A percentile compares a stretch with the other conserved stretches of the same genome.
Evolutionary conservation across 2,329 filamentous ascomycete species (phyloP).

Genomic region (Aspergillus arachidicola): DNA sequence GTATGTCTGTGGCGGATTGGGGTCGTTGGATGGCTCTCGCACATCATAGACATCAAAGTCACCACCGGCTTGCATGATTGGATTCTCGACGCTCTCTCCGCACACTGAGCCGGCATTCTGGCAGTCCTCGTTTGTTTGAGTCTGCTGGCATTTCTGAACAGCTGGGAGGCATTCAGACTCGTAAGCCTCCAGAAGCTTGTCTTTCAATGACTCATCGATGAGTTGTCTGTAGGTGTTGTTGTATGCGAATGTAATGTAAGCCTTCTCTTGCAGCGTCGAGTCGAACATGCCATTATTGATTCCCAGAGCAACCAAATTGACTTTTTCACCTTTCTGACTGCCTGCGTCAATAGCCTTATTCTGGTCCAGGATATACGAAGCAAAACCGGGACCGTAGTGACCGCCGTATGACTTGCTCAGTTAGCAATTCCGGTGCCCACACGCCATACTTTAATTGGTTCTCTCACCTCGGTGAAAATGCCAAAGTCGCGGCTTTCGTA

Average conservation of each 20-base stretch:
- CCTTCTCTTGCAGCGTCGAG: constrained; percentile 45
- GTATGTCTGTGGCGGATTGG: constrained; percentile 47
- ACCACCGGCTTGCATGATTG: constrained; percentile 26
- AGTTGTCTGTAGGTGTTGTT: constrained; percentile 51
- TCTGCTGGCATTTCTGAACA: constrained; percentile 40
- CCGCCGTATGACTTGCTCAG: constrained; percentile 36
- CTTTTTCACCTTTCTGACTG: constrained; percentile 43
- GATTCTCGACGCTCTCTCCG: constrained; percentile 39
- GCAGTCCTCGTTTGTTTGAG: constrained; percentile 36
- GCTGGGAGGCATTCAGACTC: constrained; percentile 41
- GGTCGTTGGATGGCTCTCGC: constrained; percentile 40
- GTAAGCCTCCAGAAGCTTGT: constrained; percentile 37
- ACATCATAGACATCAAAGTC: constrained; percentile 51
- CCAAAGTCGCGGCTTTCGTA: constrained; percentile 42
- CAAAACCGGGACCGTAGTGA: constrained; percentile 39
- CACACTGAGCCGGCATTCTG: constrained; percentile 38
- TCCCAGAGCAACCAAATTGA: constrained; percentile 57
- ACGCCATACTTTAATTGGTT: background rate
- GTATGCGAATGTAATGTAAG: constrained; percentile 49
- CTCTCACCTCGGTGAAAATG: constrained; percentile 34
- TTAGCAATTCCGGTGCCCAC: background rate
- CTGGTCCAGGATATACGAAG: constrained; percentile 40
- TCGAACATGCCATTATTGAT: constrained; percentile 63
- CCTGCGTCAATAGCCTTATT: constrained; percentile 41
- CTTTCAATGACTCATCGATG: constrained; percentile 39